A percentile compares a stretch with the other conserved stretches of the same genome.
Evolutionary conservation across 805 yeast genomes (phyloP).

Genomic region (Nakazawaea pomicola): DNA sequence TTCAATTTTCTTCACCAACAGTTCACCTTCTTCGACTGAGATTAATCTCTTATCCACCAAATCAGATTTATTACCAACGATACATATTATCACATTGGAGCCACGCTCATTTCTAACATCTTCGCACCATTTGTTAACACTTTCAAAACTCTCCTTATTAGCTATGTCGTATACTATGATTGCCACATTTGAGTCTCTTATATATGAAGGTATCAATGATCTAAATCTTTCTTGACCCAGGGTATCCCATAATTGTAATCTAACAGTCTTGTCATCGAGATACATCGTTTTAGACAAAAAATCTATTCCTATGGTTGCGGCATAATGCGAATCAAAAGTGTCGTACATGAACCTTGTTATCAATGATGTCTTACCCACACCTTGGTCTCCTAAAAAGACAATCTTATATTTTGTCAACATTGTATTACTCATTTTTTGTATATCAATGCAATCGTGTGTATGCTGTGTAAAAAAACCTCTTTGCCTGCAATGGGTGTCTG

Average conservation of each 20-base stretch:
- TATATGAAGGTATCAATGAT: conserved; percentile 90
- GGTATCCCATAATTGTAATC: conserved; percentile 96
- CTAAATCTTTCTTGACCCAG: conserved; percentile 97
- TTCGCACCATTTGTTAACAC: conserved; percentile 86
- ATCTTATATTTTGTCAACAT: conserved; percentile 72
- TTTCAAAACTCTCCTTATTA: conserved; percentile 75
- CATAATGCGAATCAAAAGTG: conserved; percentile 92
- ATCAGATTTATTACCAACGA: conserved; percentile 92
- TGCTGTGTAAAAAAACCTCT: too few relatives aligned
- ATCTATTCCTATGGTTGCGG: conserved; percentile 96
- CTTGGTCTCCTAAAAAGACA: conserved; percentile 95
- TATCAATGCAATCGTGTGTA: too few relatives aligned
- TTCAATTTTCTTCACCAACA: conserved; percentile 54
- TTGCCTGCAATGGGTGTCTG: too few relatives aligned
- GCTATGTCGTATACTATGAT: conserved; percentile 94
- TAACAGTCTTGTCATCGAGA: conserved; percentile 89
- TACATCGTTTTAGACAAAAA: conserved; percentile 92
- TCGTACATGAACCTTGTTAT: conserved; percentile 98
- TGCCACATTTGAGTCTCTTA: conserved; percentile 95
- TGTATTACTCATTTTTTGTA: conserved; percentile 4
- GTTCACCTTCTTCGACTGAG: conserved; percentile 78
- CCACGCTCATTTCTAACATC: conserved; percentile 95
- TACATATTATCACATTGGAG: conserved; percentile 75
- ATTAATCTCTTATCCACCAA: conserved; percentile 77
- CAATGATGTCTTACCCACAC: conserved; percentile 94